Percentiles rank a stretch among this genome's conserved stretches.
Evolutionary conservation across 2,329 filamentous ascomycete species (phyloP).

Genomic region (Fusarium pseudoanthophilum): DNA sequence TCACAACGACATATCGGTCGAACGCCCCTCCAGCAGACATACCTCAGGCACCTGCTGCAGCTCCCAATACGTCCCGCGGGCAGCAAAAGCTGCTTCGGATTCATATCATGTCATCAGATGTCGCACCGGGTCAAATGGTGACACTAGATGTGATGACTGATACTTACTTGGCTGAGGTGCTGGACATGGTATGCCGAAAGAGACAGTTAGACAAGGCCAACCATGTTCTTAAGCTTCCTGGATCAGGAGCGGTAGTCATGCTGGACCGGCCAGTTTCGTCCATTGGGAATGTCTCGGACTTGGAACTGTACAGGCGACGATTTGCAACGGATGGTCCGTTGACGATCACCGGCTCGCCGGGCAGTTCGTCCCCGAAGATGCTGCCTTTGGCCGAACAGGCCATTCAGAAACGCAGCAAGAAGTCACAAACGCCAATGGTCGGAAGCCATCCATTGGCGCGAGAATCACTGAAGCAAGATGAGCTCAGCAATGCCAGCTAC

Average conservation of each 20-base stretch:
- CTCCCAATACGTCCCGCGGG: constrained; percentile 63
- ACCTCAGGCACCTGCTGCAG: constrained; percentile 59
- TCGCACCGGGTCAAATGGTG: constrained; percentile 77
- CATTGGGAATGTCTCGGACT: constrained; percentile 77
- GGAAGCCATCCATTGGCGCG: constrained; percentile 75
- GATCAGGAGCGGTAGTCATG: constrained; percentile 78
- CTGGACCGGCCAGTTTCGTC: constrained; percentile 83
- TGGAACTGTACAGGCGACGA: constrained; percentile 79
- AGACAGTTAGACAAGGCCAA: constrained; percentile 81
- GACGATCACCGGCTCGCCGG: constrained; percentile 74
- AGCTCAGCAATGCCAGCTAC: constrained; percentile 69
- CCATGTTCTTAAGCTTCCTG: constrained; percentile 81
- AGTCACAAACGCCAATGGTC: constrained; percentile 59
- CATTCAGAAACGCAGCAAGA: constrained; percentile 61
- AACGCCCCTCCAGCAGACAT: constrained; percentile 67
- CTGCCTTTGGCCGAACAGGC: constrained; percentile 61
- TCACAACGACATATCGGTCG: constrained; percentile 68
- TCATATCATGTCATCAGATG: constrained; percentile 76
- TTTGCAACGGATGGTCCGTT: constrained; percentile 80
- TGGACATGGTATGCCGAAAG: constrained; percentile 81
- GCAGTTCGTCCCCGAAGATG: constrained; percentile 75
- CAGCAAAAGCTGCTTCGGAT: constrained; percentile 77
- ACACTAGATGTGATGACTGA: constrained; percentile 82
- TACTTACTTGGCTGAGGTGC: constrained; percentile 83
- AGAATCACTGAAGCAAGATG: constrained; percentile 69